Base-by-base conservation (phyloP, 169 alveolate species). In the Eimeria sp. region DNA sequence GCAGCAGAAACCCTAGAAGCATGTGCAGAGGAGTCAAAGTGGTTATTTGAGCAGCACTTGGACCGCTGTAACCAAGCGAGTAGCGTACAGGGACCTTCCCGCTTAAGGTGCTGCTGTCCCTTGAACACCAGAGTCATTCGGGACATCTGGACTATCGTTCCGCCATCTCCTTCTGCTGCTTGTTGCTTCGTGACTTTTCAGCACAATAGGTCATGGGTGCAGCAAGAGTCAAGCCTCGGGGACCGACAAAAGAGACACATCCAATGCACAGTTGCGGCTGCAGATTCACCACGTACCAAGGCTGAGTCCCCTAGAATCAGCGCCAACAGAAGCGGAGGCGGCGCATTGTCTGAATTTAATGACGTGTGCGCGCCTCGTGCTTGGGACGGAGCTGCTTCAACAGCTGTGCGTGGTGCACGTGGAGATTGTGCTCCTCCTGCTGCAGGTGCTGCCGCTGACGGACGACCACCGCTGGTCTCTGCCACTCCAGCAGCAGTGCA, bases 401-500 rank as follows among this genome's bases (percentile, higher is more conserved):
- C 76, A 43, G 65, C 9, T 45, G 45, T 82, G 9, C 25, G 47
- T 34, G 76, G n/a, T 2, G 65, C 11, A 45, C 25, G 25, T 18
- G 80, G 18, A 34, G 45, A 20, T 6, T 25, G 61, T 9, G 40
- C 22, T 10, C 3, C 34, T 63, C 34, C 54, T 34, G 75, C 91
- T 25, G 58, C 72, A 70, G 47, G 65, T 9, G 78, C 78, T 34
- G 80, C 76, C 14, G 30, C 54, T n/a, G 83, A 67, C 43, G 67
- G 70, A 63, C 20, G 47, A 73, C 94, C 89, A 45, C 95, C 96
- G 30, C 95, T 94, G 45, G 18, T 94, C 49, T 45, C 95, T 34
- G 97, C 84, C 72, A 89, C 92, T 16, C 80, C 70, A 14, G 95
- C 95, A 2, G 96, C 95, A 57, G 78, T 88, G 57, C 57, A 47